Evolutionary conservation across 2,329 filamentous ascomycete species (phyloP).

Genomic region (Diaporthe batatas): DNA sequence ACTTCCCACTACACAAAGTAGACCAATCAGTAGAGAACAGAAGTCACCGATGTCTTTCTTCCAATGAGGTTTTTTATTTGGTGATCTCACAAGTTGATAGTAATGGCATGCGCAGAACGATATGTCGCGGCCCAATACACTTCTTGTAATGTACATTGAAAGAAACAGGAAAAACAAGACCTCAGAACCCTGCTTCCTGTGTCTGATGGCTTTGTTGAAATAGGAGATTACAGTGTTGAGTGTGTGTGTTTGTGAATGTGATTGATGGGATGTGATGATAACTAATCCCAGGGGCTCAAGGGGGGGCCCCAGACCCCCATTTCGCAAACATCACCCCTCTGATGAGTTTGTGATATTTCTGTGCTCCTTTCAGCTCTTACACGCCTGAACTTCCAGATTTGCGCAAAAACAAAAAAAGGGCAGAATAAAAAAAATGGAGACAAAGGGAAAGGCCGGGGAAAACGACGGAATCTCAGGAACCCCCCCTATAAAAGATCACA

Average conservation of each 20-base stretch:
- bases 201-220: conserved; percentile 4
- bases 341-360: conserved; percentile 16
- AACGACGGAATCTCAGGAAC: not conserved
- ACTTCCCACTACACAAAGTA: not conserved
- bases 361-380: conserved; percentile 36
- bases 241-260: not conserved
- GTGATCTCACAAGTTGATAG: not conserved
- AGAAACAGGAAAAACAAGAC: conserved; percentile 2
- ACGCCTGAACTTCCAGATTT: conserved; percentile 38
- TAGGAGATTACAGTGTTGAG: conserved; percentile 33
- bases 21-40: too few relatives aligned
- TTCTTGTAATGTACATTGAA: conserved; percentile 29
- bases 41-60: not conserved
- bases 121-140: not conserved
- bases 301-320: not conserved
- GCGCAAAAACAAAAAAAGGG: conserved; percentile 2
- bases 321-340: conserved; percentile 23
- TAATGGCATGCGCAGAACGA: conserved; percentile 17
- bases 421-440: too few relatives aligned
- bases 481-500: not conserved
- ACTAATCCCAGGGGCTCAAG: not conserved
- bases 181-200: conserved; percentile 12
- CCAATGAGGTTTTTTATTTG: conserved; percentile 13
- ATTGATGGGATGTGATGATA: conserved; percentile 16
- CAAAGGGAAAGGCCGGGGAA: conserved; percentile 9